These are phyloP conservation scores for Sporisorium sorghi DNA, from an alignment of 1,284 basidiomycete genomes.

Conservation along the genomic window DNA sequence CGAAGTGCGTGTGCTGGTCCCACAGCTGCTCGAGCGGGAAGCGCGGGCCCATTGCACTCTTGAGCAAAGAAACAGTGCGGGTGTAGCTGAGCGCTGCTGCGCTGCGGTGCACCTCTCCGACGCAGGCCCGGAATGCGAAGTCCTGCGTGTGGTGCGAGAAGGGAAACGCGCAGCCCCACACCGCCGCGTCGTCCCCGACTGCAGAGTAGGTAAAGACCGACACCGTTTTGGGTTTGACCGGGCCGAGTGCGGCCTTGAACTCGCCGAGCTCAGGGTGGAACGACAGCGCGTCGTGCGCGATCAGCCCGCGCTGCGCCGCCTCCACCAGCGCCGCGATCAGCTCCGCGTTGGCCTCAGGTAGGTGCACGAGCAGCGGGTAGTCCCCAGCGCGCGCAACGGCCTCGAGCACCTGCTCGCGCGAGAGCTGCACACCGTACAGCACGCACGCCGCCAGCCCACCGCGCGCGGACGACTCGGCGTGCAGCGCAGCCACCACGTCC, in stretches of 20 bases:
- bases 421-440: constrained; percentile 19
- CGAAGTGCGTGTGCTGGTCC: constrained; percentile 45
- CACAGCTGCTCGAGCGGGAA: constrained; percentile 43
- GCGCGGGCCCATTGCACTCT: constrained; percentile 33
- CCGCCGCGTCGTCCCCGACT: constrained; percentile 6
- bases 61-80: constrained; percentile 28
- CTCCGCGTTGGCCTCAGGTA: constrained; percentile 12
- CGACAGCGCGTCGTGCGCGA: constrained; percentile 24
- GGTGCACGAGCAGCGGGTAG: constrained; percentile 16
- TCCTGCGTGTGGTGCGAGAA: constrained; percentile 39
- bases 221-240: constrained; percentile 11
- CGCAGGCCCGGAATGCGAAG: constrained; percentile 11
- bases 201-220: constrained; percentile 30
- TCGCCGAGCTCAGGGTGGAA: constrained; percentile 35
- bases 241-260: constrained; percentile 26
- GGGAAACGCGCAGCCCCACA: constrained; percentile 41
- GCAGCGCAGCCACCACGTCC: constrained; percentile 14
- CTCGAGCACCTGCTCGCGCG: constrained; percentile 7
- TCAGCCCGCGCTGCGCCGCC: constrained; percentile 19
- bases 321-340: constrained; percentile 14
- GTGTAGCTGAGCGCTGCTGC: constrained; percentile 36
- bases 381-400: constrained; percentile 1
- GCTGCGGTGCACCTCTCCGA: constrained; percentile 17
- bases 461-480: constrained; percentile 10
- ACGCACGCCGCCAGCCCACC: constrained; percentile 27